Evolutionary conservation across 2,329 filamentous ascomycete species (phyloP).

Genomic region (Hymenoscyphus infarciens): DNA sequence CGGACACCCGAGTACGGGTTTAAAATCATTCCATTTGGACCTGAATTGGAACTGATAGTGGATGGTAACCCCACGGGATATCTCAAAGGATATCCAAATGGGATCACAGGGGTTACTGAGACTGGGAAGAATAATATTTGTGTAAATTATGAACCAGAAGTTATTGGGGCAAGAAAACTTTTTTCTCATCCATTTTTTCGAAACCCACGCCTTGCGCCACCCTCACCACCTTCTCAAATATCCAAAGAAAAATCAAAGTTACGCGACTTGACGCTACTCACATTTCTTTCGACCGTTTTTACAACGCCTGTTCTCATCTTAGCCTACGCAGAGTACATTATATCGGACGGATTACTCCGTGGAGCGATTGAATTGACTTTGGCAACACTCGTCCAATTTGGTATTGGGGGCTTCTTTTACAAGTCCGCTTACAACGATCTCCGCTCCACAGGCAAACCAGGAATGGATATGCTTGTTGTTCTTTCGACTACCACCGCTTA

Average conservation of each 20-base stretch:
- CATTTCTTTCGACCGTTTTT: constrained; percentile 48
- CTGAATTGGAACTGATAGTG: constrained; percentile 50
- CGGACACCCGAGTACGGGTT: constrained; percentile 63
- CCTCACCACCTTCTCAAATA: constrained; percentile 35
- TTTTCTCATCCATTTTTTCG: constrained; percentile 32
- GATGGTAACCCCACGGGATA: constrained; percentile 38
- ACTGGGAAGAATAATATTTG: constrained; percentile 40
- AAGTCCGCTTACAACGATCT: constrained; percentile 58
- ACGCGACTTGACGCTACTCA: constrained; percentile 47
- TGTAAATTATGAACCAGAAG: constrained; percentile 46
- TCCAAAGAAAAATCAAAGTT: constrained; percentile 44
- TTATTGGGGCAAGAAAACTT: constrained; percentile 48
- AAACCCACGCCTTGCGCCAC: constrained; percentile 39
- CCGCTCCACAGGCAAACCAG: constrained; percentile 54
- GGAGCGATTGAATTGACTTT: constrained; percentile 52
- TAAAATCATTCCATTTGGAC: constrained; percentile 47
- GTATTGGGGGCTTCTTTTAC: constrained; percentile 64
- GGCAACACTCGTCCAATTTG: constrained; percentile 64
- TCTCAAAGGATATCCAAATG: constrained; percentile 31
- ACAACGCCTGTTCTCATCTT: constrained; percentile 65
- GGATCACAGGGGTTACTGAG: constrained; percentile 41
- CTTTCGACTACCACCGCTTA: constrained; percentile 65
- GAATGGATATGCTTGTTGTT: constrained; percentile 67
- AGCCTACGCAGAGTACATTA: constrained; percentile 57
- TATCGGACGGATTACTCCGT: constrained; percentile 43